Evolutionary conservation across 1,284 basidiomycete genomes (phyloP), one percentile per base, ranked within the genome.

Genomic region (Moesziomyces antarcticus): DNA sequence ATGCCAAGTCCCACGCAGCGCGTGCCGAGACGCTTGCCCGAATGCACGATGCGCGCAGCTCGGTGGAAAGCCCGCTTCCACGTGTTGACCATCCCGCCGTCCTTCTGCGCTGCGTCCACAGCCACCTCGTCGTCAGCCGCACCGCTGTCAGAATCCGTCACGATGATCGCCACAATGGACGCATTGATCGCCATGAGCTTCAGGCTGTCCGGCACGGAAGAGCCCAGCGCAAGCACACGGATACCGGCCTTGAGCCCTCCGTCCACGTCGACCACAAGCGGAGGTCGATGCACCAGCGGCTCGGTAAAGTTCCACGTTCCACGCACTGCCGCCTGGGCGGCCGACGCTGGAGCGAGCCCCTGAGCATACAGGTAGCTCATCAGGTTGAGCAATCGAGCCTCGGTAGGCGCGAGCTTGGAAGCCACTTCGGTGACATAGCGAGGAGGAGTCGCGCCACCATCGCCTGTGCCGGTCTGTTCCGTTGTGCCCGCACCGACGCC

Each of bases 101-200:
- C 25, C 44, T 42, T 27, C 6, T 52, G 18, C 22, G 33, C 44
- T 21, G 50, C 45, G 14, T 18, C 24, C 8, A 50, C 56, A 3
- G 27, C 53, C 20, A 33, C 35, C 13, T 45, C 35, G 46, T 27
- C 49, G 8, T 49, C n/a, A 14, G 33, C 2, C 27, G 42, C 55
- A 11, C 54, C 50, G 25, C 43, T 25, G 27, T 10, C 21, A 9
- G 30, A 9, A 10, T 58, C 59, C 18, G 44, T 41, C 20, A 70
- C 62, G 35, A 77, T 61, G 27, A 83, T 57, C 5, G 73, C 94
- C 8, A 97, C 92, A 22, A 98, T 76, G 1, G 90, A 89, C 0
- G 92, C 91, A 71, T 94, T 93, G 46, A 98, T 85, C 0, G 93
- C 93, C 4, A 88, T 85, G 1, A 85, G 84, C 44, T 60, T 57